Base-by-base conservation (phyloP, 164 flowering plant species). In the Akebia trifoliata region DNA sequence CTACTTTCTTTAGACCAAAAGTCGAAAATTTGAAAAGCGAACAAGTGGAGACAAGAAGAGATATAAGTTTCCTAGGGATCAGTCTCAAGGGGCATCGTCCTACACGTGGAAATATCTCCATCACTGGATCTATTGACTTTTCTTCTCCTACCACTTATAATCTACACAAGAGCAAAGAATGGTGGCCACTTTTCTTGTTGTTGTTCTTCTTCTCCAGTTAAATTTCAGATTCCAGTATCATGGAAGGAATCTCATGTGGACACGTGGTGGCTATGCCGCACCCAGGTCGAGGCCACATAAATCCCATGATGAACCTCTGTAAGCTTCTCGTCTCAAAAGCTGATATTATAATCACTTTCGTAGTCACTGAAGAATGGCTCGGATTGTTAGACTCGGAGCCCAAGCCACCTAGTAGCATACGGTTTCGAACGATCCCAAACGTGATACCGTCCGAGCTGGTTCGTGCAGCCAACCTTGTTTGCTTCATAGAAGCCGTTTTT, bases 281-380 rank as follows among this genome's bases (percentile, higher is more conserved):
- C 50, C 84, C 89, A 0, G 86, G 84, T 5, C 43, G 82, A 37
- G 89, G 89, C 62, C 89, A 83, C 70, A 59, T 83, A 59, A 83
- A 83, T 56, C 78, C 85, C 31, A 72, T 83, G 82, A 74, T 83
- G 73, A 75, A 74, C 74, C 49, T 83, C 61, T 81, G 82, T 71
- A 76, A 66, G 57, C 59, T 59, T n/a, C 60, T 85, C 1, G 42
- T 64, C 17, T 32, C 67, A 5, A 34, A 17, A 2, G 18, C 42
- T 6, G 2, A 0, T 29, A 0, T 18, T 3, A 42, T 52, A 60
- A 63, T 90, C 51, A 78, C 86, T 51, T 74, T 90, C 44, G 81
- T 84, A 18, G 70, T 90, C 40, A 85, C 95, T 0, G 86, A 90
- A 24, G 97, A 90, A 69, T 90, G 97, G 97, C 71, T 66, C 25